Conservation (phyloP, 192 early-diverging fungal genomes). For the Coemansia sp. region DNA sequence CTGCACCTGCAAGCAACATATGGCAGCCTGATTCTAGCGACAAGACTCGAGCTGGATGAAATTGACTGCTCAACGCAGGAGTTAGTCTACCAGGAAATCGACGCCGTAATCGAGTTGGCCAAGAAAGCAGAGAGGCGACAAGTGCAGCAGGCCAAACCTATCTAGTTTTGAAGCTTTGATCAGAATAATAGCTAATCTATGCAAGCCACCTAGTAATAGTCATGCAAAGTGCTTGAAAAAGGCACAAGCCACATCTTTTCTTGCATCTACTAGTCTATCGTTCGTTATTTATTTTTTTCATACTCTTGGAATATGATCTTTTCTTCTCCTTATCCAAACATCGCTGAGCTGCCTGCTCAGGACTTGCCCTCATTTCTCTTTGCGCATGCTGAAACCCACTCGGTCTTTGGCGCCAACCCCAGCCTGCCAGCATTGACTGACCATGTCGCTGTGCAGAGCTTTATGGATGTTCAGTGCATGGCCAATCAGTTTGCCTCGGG, state of each 20-base stretch:
- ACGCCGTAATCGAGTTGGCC: too few relatives aligned
- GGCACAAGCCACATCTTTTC: background rate
- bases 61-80: too few relatives aligned
- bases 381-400: constrained; percentile 15
- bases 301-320: constrained; percentile 33
- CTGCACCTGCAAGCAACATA: too few relatives aligned
- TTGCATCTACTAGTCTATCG: too few relatives aligned
- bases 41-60: too few relatives aligned
- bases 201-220: background rate
- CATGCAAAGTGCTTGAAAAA: background rate
- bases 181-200: too few relatives aligned
- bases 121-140: too few relatives aligned
- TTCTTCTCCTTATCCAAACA: constrained; percentile 20
- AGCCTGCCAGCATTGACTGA: constrained; percentile 19
- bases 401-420: constrained; percentile 34
- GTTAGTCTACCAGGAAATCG: too few relatives aligned
- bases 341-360: constrained; percentile 18
- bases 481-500: constrained; percentile 37
- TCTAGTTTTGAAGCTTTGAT: too few relatives aligned
- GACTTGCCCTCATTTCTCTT: constrained; percentile 50
- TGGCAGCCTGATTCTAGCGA: too few relatives aligned
- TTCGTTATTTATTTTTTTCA: background rate
- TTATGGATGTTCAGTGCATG: constrained; percentile 22
- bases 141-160: too few relatives aligned
- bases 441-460: constrained; percentile 11